Percentiles rank a stretch among this genome's conserved stretches.
phyloP scores from a whole-genome alignment of 345 rosid genomes.

The Adansonia digitata region DNA sequence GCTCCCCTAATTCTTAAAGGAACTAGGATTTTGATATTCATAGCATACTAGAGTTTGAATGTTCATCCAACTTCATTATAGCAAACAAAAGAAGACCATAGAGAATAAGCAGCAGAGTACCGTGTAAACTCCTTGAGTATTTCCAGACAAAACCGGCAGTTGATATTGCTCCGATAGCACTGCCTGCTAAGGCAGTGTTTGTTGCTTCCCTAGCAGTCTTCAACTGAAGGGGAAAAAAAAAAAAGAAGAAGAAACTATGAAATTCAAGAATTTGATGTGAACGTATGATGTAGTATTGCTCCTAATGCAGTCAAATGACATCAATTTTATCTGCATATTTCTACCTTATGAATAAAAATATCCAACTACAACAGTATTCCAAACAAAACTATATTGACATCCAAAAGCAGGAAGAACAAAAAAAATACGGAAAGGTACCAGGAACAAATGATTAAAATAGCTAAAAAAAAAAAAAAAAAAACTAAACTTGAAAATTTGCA shows the following conservation, averaged over 20 bases:
- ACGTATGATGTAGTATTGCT: not conserved
- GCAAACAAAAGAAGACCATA: not conserved
- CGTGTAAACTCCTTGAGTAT: conserved; percentile 81
- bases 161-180: conserved; percentile 68
- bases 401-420: not conserved
- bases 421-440: not conserved
- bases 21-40: not conserved
- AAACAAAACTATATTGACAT: not conserved
- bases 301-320: not conserved
- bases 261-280: not conserved
- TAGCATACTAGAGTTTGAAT: not conserved
- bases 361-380: not conserved
- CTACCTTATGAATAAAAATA: not conserved
- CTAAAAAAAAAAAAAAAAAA: too few relatives aligned
- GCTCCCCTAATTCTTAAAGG: not conserved
- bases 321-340: not conserved
- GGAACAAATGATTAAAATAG: not conserved
- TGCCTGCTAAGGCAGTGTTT: conserved; percentile 46
- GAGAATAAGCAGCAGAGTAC: conserved; percentile 28
- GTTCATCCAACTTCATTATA: too few relatives aligned
- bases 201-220: conserved; percentile 79
- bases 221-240: too few relatives aligned
- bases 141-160: conserved; percentile 87
- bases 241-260: conserved; percentile 5
- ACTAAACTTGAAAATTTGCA: too few relatives aligned